Evolutionary conservation across 2,329 filamentous ascomycete species (phyloP), one percentile per base, ranked within the genome.

Genomic region (Salinomyces thailandicus): DNA sequence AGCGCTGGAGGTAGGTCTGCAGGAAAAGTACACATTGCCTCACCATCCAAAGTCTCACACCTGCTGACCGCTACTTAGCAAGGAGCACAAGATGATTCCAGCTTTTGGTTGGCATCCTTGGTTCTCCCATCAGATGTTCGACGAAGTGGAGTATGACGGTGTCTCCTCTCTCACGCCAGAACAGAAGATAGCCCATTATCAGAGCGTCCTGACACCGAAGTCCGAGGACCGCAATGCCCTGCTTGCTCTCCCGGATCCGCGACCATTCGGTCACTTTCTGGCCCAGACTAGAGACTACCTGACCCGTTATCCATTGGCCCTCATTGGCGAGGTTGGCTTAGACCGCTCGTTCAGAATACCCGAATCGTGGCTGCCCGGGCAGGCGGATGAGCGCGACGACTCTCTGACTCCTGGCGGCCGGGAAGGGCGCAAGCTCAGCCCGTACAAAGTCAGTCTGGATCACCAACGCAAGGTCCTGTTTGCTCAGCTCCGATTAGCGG

Each of bases 71-170:
- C 8, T 17, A 15, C 13, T 18, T 29, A 54, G 53, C 14, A 41
- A 52, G 33, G 45, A 61, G 29, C 61, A 65, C 42, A 67, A 64
- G 39, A 59, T 79, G 17, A 49, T 89, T 3, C 81, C 84, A 0
- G 76, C 77, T n/a, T 89, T 87, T 60, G 84, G 84, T 14, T 87
- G 83, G 81, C 84, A 91, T 55, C 84, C 84, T 1, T 91, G 84
- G 84, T 89, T 87, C 58, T 81, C 82, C 1, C 69, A 89, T 56
- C 77, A 84, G 46, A 69, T 91, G 50, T 85, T 77, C 52, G 72
- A 79, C 50, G 76, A 84, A 36, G 42, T 37, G 9, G 50, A 57
- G 6, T 53, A 59, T 51, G 47, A 45, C n/a, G 46, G 47, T 14
- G 45, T 50, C 18, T 49, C 47, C 4, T 36, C 33, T 12, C 55